A percentile compares a stretch with the other conserved stretches of the same genome.
These are phyloP conservation scores for Syzygium grande DNA, from an alignment of 345 rosid species.

Conservation along the genomic window DNA sequence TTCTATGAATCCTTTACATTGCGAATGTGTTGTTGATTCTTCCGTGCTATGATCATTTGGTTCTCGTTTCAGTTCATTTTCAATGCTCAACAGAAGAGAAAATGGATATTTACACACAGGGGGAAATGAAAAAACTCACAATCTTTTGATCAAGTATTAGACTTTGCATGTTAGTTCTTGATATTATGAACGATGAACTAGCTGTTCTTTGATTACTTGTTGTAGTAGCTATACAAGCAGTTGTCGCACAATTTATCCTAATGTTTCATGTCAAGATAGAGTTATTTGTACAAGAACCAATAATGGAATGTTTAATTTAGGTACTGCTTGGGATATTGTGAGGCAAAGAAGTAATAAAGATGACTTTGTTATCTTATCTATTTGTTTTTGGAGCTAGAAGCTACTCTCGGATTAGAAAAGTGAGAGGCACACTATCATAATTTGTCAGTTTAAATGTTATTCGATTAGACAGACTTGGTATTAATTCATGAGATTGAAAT, in stretches of 20 bases:
- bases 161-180: not conserved
- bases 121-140: not conserved
- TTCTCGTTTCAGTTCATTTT: not conserved
- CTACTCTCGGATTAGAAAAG: not conserved
- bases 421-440: not conserved
- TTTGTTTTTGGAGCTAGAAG: not conserved
- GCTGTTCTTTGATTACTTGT: not conserved
- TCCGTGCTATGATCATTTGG: not conserved
- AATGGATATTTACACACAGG: not conserved
- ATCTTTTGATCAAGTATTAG: not conserved
- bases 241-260: not conserved
- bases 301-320: not conserved
- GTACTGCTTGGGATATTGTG: not conserved
- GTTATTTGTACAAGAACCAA: not conserved
- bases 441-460: not conserved
- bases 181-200: not conserved
- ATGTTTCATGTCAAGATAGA: not conserved
- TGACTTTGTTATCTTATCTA: not conserved
- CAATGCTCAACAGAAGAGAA: not conserved
- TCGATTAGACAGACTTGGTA: not conserved
- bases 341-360: not conserved
- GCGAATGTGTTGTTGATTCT: not conserved
- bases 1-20: not conserved
- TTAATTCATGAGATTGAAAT: not conserved
- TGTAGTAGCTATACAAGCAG: not conserved